phyloP scores from a whole-genome alignment of 1,284 basidiomycete genomes.

The Apiotrichum akiyoshidainum region DNA sequence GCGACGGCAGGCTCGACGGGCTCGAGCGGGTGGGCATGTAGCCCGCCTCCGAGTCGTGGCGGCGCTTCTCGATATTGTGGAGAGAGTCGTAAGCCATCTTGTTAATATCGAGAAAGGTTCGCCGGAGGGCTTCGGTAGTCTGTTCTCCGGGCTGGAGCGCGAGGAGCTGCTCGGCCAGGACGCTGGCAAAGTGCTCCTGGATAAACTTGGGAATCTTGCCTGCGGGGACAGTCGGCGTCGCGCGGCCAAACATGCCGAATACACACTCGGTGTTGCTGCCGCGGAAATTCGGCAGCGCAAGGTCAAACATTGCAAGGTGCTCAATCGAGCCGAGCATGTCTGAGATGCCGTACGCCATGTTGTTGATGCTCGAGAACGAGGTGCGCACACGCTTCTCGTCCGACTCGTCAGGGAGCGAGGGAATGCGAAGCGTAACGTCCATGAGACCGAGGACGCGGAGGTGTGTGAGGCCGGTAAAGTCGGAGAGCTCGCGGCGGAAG shows the following conservation, averaged over 20 bases:
- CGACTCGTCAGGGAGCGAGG: conserved; percentile 81
- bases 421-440: conserved; percentile 90
- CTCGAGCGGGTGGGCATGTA: conserved; percentile 18
- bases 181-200: conserved; percentile 69
- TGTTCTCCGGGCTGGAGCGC: conserved; percentile 58
- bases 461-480: conserved; percentile 79
- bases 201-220: conserved; percentile 64
- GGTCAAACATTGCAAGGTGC: conserved; percentile 82
- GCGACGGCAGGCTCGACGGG: conserved; percentile 34
- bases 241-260: conserved; percentile 90
- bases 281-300: conserved; percentile 86
- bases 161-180: conserved; percentile 62
- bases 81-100: conserved; percentile 68
- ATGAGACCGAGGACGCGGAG: conserved; percentile 90
- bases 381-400: conserved; percentile 90
- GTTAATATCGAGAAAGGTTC: conserved; percentile 82
- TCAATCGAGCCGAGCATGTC: conserved; percentile 80
- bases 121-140: conserved; percentile 70
- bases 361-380: conserved; percentile 82
- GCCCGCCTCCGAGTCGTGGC: conserved; percentile 70
- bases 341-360: conserved; percentile 94
- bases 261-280: conserved; percentile 76
- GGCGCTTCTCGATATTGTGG: conserved; percentile 47
- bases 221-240: conserved; percentile 58
- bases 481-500: conserved; percentile 61